Evolutionary conservation across 2,329 filamentous ascomycete species (phyloP), one percentile per base, ranked within the genome.

Genomic region (Myriosclerotinia curreyana): DNA sequence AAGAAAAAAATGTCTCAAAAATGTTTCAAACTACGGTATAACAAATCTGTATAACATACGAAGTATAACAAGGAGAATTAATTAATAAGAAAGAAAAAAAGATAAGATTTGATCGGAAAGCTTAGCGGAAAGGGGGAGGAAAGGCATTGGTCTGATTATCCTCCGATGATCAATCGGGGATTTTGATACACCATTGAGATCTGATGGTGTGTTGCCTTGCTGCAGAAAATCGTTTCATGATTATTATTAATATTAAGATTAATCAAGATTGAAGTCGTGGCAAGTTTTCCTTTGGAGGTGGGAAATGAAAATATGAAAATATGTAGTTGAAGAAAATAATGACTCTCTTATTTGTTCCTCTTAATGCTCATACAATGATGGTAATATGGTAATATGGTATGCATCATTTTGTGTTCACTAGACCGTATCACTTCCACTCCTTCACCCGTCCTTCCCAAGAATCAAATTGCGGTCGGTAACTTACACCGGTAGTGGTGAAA

Each of bases 121-220:
- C 53, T 56, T 56, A 17, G 22, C 22, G 25, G 17, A 31, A 44
- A 40, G 25, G 25, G 9, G 22, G 38, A 14, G 14, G 5, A 28
- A 56, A 31, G 31, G 25, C 38, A 44, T 15, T 56, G 38, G 40
- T 56, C 38, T 31, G n/a, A n/a, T n/a, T n/a, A n/a, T n/a, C n/a
- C n/a, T n/a, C n/a, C n/a, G n/a, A n/a, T n/a, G n/a, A n/a, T n/a
- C n/a, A n/a, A 9, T 56, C 25, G 25, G 53, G 40, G 53, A 42
- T 55, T 55, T 51, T 55, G 53, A 44, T 31, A 44, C 38, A 42
- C 38, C 36, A 36, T 42, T 42, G 2, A 55, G 22, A 42, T 44
- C 38, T 40, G 40, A 3, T 44, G 40, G 40, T 17, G 40, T 20
- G 40, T 44, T 44, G 40, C 40, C 40, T 15, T 17, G 7, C 40